Percentiles rank a stretch among this genome's conserved stretches.
These are phyloP conservation scores for Cupressus sempervirens DNA, from an alignment of 75 land plant species.

Conservation along the genomic window DNA sequence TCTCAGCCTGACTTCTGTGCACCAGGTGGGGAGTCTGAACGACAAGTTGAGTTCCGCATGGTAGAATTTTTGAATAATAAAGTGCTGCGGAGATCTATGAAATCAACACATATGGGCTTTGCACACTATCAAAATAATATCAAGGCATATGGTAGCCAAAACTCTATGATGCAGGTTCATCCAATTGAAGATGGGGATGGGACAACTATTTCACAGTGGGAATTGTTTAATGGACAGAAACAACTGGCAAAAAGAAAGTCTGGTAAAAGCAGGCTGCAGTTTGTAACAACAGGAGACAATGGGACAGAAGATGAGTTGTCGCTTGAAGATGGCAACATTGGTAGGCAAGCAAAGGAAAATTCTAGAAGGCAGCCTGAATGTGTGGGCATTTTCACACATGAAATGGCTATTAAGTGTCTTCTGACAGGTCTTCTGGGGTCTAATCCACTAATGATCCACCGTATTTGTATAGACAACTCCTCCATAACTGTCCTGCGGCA, in stretches of 20 bases:
- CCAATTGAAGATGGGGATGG: slow-evolving; percentile 45
- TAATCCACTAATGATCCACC: slow-evolving; percentile 53
- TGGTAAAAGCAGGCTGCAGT: slow-evolving; percentile 74
- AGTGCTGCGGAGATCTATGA: slow-evolving; percentile 38
- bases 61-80: slow-evolving; percentile 66
- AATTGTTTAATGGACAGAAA: slow-evolving; percentile 34
- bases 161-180: slow-evolving; percentile 34
- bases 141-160: slow-evolving; percentile 29
- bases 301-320: slow-evolving; percentile 51
- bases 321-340: slow-evolving; percentile 21
- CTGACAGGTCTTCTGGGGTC: slow-evolving; percentile 64
- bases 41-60: slow-evolving; percentile 83
- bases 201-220: slow-evolving; percentile 39
- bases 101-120: slow-evolving; percentile 19
- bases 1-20: slow-evolving; percentile 78
- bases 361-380: slow-evolving; percentile 13
- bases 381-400: slow-evolving; percentile 73
- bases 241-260: slow-evolving; percentile 39
- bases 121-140: slow-evolving; percentile 29
- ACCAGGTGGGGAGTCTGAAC: slow-evolving; percentile 81
- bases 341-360: slow-evolving; percentile 14
- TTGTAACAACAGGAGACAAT: slow-evolving; percentile 45
- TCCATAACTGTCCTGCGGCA: slow-evolving; percentile 69
- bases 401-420: slow-evolving; percentile 73
- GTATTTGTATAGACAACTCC: slow-evolving; percentile 70